Conservation (phyloP, 2,329 filamentous ascomycete genomes). For the Arthrobotrys conoides region DNA sequence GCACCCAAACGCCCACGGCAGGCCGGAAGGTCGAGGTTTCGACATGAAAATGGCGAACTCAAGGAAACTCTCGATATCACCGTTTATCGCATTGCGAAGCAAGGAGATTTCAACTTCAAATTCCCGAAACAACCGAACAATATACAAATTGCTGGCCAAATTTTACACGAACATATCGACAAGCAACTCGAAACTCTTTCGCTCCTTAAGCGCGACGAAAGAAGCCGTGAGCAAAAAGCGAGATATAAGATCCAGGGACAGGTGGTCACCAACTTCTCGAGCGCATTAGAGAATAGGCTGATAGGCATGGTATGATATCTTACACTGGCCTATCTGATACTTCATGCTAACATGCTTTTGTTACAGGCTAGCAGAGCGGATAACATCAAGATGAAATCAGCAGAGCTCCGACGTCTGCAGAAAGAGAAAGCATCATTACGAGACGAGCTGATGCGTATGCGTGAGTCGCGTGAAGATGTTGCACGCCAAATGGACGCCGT, state of each 20-base stretch:
- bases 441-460: conserved; percentile 61
- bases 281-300: conserved; percentile 62
- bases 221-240: conserved; percentile 52
- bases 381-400: conserved; percentile 57
- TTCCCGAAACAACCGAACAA: conserved; percentile 56
- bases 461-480: conserved; percentile 61
- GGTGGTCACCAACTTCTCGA: conserved; percentile 62
- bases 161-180: conserved; percentile 44
- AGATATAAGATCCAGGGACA: conserved; percentile 59
- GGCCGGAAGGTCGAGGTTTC: conserved; percentile 26
- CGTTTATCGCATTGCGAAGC: conserved; percentile 53
- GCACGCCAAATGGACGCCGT: conserved; percentile 64
- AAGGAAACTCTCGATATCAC: conserved; percentile 60
- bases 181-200: conserved; percentile 53
- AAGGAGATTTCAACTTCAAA: conserved; percentile 53
- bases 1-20: conserved; percentile 23
- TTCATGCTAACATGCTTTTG: not conserved
- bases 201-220: conserved; percentile 43
- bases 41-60: conserved; percentile 41
- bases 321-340: not conserved
- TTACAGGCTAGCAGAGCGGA: conserved; percentile 53
- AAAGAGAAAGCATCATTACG: conserved; percentile 62
- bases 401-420: conserved; percentile 41
- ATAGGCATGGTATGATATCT: conserved; percentile 61
- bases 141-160: conserved; percentile 46